phyloP scores from a whole-genome alignment of 441 rosid genomes.

The Eugenia klotzschiana region DNA sequence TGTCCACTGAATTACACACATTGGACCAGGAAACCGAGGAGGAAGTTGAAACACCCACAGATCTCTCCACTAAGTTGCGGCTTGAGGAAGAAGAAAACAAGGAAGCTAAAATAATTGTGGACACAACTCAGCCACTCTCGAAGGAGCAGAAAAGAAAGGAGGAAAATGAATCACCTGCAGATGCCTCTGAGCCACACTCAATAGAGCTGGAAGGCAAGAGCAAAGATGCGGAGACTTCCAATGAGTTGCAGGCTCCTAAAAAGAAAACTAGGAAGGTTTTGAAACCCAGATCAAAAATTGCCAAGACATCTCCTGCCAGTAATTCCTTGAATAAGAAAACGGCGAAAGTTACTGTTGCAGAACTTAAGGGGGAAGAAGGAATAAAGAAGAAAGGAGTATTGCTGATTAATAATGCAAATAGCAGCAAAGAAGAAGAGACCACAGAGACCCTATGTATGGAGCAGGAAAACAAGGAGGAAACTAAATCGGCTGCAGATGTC shows the following conservation, averaged over 20 bases:
- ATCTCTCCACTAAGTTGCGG: neutral
- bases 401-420: slow-evolving; percentile 3
- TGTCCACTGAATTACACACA: neutral
- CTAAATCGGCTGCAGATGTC: neutral
- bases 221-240: neutral
- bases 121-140: no score
- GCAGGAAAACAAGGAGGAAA: neutral
- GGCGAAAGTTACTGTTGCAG: slow-evolving; percentile 1
- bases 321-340: slow-evolving; percentile 12
- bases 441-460: neutral
- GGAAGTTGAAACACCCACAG: neutral
- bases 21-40: neutral
- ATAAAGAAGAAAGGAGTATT: slow-evolving; percentile 9
- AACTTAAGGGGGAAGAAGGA: slow-evolving; percentile 1
- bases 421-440: neutral
- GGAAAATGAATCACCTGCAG: slow-evolving; percentile 3
- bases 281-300: slow-evolving; percentile 21
- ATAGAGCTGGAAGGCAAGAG: neutral
- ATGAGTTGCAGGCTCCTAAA: slow-evolving; percentile 17
- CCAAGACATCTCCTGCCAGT: slow-evolving; percentile 19
- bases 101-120: neutral
- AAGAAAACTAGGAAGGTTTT: slow-evolving; percentile 15
- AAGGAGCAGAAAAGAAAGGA: neutral
- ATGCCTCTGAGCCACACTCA: neutral
- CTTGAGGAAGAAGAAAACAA: slow-evolving; percentile 19